Conservation (phyloP, 768 basidiomycete genomes). For the Lentinus brumalis region DNA sequence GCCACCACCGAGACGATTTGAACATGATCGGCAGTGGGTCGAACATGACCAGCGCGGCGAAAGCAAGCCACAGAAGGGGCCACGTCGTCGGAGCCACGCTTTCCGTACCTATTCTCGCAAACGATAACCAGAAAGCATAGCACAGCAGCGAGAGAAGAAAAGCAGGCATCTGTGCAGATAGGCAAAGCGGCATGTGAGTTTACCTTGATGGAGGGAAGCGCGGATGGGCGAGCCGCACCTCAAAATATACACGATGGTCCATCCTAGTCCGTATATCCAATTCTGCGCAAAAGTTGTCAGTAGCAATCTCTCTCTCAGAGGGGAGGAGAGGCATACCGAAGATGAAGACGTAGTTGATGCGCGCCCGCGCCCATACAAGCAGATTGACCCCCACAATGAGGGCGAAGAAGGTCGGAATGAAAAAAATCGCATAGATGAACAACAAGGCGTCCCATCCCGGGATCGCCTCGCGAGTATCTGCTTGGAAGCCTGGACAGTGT, state of each 20-base stretch:
- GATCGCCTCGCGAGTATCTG: slow-evolving; percentile 51
- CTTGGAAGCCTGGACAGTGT: slow-evolving; percentile 51
- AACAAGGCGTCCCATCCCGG: slow-evolving; percentile 76
- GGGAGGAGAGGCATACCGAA: slow-evolving; percentile 56
- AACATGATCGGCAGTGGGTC: slow-evolving; percentile 75
- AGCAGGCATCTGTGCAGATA: slow-evolving; percentile 65
- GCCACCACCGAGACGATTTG: slow-evolving; percentile 77
- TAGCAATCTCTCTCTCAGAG: neutral
- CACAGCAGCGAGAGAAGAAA: slow-evolving; percentile 73
- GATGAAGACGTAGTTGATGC: slow-evolving; percentile 94
- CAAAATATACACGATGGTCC: slow-evolving; percentile 78
- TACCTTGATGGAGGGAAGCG: neutral
- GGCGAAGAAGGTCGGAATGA: slow-evolving; percentile 74
- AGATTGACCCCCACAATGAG: slow-evolving; percentile 84
- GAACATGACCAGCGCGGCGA: slow-evolving; percentile 59
- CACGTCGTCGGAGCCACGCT: slow-evolving; percentile 69
- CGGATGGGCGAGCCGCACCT: slow-evolving; percentile 39
- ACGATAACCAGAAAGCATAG: slow-evolving; percentile 86
- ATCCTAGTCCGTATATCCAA: slow-evolving; percentile 69
- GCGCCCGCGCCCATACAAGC: slow-evolving; percentile 67
- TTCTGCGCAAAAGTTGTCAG: slow-evolving; percentile 43
- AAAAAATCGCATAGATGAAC: slow-evolving; percentile 73
- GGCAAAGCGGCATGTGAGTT: slow-evolving; percentile 4
- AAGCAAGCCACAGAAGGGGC: slow-evolving; percentile 80
- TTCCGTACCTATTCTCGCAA: slow-evolving; percentile 57